phyloP scores from a whole-genome alignment of 768 basidiomycete genomes.

The Boletus bicolor region DNA sequence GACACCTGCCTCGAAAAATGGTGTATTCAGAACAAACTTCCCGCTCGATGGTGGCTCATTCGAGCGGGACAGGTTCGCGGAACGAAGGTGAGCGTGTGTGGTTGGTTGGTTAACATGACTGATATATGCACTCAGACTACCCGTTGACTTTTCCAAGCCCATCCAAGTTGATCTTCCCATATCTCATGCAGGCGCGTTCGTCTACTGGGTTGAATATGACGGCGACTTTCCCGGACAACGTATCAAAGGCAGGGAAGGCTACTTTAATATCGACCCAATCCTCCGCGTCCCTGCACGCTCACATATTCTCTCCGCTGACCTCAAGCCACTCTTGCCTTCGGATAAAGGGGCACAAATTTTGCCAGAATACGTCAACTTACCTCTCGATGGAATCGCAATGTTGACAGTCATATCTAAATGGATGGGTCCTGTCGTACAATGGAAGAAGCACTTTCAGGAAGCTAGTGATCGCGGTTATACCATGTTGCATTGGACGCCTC shows the following conservation, averaged over 20 bases:
- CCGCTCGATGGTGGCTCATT: conserved; percentile 91
- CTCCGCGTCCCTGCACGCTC: conserved; percentile 73
- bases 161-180: conserved; percentile 95
- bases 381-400: conserved; percentile 85
- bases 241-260: conserved; percentile 81
- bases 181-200: conserved; percentile 93
- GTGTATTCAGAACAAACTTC: conserved; percentile 94
- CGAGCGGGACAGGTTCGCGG: conserved; percentile 66
- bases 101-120: conserved; percentile 2
- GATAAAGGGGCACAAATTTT: conserved; percentile 52
- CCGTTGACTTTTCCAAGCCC: conserved; percentile 83
- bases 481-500: conserved; percentile 95
- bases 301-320: conserved; percentile 61
- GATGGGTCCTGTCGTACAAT: conserved; percentile 84
- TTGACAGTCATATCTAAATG: conserved; percentile 94
- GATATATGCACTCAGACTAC: conserved; percentile 52
- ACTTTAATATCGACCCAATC: conserved; percentile 94
- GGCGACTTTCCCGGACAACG: conserved; percentile 54
- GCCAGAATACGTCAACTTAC: conserved; percentile 59
- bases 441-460: conserved; percentile 79
- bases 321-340: conserved; percentile 48
- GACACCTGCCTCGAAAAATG: conserved; percentile 85
- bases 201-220: conserved; percentile 93
- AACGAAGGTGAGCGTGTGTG: conserved; percentile 60
- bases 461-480: conserved; percentile 91